A percentile compares a stretch with the other conserved stretches of the same genome.
Evolutionary conservation across 257 asterid species (phyloP).

Genomic region (Nicotiana tomentosiformis): DNA sequence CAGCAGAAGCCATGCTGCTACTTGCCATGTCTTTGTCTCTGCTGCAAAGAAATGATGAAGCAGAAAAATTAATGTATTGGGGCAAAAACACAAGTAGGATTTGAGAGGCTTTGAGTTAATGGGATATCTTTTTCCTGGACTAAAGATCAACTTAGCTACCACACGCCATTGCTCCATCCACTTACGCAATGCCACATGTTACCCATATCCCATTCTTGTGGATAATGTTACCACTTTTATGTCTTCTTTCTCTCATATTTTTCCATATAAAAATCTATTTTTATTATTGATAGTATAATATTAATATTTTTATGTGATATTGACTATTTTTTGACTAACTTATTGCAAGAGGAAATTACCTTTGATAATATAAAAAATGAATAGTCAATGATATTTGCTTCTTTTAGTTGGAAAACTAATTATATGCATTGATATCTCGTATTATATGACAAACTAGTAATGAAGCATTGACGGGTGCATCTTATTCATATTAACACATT

Average conservation of each 20-base stretch:
- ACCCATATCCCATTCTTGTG: slow-evolving; percentile 45
- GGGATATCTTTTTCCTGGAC: slow-evolving; percentile 44
- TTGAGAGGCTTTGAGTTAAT: slow-evolving; percentile 27
- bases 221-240: slow-evolving; percentile 34
- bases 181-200: slow-evolving; percentile 39
- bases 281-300: background rate
- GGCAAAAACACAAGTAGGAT: slow-evolving; percentile 7
- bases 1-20: slow-evolving; percentile 53
- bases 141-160: slow-evolving; percentile 17
- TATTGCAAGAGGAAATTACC: background rate
- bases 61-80: background rate
- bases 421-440: background rate
- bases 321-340: background rate
- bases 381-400: background rate
- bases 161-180: slow-evolving; percentile 32
- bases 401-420: background rate
- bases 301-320: background rate
- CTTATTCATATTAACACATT: background rate
- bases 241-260: background rate
- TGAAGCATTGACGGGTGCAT: background rate
- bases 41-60: slow-evolving; percentile 8
- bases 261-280: background rate
- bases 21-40: slow-evolving; percentile 40
- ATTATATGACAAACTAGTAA: background rate
- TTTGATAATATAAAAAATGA: background rate